Base-by-base conservation (phyloP, 495 filamentous ascomycete species). In the Cercophora scortea region DNA sequence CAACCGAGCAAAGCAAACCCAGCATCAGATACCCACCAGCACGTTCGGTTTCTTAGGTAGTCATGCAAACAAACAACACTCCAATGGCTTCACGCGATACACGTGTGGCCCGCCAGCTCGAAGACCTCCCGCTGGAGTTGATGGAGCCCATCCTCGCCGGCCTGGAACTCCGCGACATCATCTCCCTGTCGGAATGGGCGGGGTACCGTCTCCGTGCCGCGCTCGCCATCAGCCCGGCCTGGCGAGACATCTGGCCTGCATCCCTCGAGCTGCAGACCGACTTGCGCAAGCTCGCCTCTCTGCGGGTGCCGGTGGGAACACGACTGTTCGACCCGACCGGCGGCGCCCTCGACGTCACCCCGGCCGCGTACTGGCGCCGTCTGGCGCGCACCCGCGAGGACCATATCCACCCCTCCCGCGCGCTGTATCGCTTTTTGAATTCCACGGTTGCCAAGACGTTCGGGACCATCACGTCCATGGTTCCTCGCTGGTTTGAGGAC, bases 121-220 rank as follows among this genome's bases (percentile, higher is more conserved):
- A 62, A 25, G n/a, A 54, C 9, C 58, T 64, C 3, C 55, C 61
- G 10, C 32, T 55, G 18, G 58, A 64, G 45, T 39, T 61, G 12
- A 38, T 54, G 48, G 55, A 59, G 42, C 61, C 55, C 2, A 52
- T 64, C 17, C 46, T 64, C 2, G 47, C 48, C 34, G 32, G 45
- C 2, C 34, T 64, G 5, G 43, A 47, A 2, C 47, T 61, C 34
- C 50, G 53, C 15, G 50, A 60, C 13, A 42, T 56, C 46, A 55
- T 60, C 3, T 35, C 53, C 1, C 52, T 60, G 11, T 13, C 17
- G 8, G 17, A 50, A 33, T 44, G 38, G 17, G 49, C 49, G 3
- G 25, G 42, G 4, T 17, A 40, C 45, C 49, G 36, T 1, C 42
- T 56, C 0, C 18, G 3, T 3, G 32, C 45, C 9, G 52, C 57